Percentiles rank a stretch among this genome's conserved stretches.
phyloP scores from a whole-genome alignment of 176 grass and related monocot genomes.

The Metroxylon sagu region DNA sequence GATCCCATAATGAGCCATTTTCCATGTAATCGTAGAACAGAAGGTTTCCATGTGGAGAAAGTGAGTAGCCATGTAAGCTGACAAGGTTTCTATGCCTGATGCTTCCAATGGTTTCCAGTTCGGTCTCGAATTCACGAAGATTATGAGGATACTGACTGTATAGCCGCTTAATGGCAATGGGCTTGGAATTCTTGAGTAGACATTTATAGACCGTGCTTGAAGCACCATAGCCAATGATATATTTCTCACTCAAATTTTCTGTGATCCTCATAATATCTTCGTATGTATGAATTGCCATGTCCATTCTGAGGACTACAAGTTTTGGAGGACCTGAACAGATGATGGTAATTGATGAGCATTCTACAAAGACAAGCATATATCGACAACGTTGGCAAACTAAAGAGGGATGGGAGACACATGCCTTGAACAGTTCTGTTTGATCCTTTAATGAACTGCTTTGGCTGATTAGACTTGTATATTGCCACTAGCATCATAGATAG shows the following conservation, averaged over 20 bases:
- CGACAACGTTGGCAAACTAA: no score
- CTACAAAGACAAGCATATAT: no score
- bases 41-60: slow-evolving; percentile 90
- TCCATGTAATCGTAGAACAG: slow-evolving; percentile 99
- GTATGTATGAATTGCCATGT: slow-evolving; percentile 91
- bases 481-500: slow-evolving; percentile 58
- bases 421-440: slow-evolving; percentile 59
- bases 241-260: slow-evolving; percentile 87
- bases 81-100: slow-evolving; percentile 87
- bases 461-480: slow-evolving; percentile 80
- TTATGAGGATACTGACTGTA: slow-evolving; percentile 87
- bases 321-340: slow-evolving; percentile 72
- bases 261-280: slow-evolving; percentile 95
- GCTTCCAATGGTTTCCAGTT: slow-evolving; percentile 75
- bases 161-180: slow-evolving; percentile 85
- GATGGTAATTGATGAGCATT: no score
- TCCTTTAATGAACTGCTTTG: slow-evolving; percentile 51
- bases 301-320: slow-evolving; percentile 89
- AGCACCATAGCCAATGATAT: slow-evolving; percentile 94
- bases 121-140: slow-evolving; percentile 81
- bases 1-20: slow-evolving; percentile 98
- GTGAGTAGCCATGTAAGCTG: slow-evolving; percentile 86
- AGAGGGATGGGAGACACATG: slow-evolving; percentile 10
- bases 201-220: slow-evolving; percentile 97
- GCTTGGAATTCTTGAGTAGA: slow-evolving; percentile 66